Evolutionary conservation across 1,284 basidiomycete genomes (phyloP).

Genomic region (Rhizoctonia solani): DNA sequence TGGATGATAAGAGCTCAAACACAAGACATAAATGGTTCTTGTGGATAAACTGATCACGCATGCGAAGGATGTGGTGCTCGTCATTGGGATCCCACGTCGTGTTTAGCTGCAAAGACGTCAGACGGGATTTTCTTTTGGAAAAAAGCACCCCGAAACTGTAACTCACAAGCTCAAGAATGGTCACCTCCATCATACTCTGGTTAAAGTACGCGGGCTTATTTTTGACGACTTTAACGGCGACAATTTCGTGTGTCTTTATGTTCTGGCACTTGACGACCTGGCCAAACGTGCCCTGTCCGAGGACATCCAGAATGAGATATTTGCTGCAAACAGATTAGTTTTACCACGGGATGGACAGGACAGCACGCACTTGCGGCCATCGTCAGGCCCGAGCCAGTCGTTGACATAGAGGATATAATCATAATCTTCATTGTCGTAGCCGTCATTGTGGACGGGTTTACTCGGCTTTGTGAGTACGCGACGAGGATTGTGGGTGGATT

Average conservation of each 20-base stretch:
- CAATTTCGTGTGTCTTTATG: constrained; percentile 91
- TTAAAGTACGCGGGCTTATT: constrained; percentile 99
- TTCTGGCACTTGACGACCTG: constrained; percentile 99
- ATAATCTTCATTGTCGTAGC: constrained; percentile 95
- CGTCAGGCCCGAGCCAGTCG: constrained; percentile 89
- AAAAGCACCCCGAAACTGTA: too few relatives aligned
- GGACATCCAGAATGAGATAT: constrained; percentile 96
- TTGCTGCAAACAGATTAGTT: constrained; percentile 50
- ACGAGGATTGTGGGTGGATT: constrained; percentile 88
- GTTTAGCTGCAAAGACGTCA: constrained; percentile 68
- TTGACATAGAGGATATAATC: constrained; percentile 98
- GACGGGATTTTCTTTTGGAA: too few relatives aligned
- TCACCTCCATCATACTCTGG: constrained; percentile 98
- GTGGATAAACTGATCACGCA: constrained; percentile 97
- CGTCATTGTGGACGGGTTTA: constrained; percentile 91
- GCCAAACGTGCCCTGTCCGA: constrained; percentile 98
- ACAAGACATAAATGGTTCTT: constrained; percentile 96
- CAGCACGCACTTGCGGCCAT: constrained; percentile 78
- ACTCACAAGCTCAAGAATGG: constrained; percentile 90
- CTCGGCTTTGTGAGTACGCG: constrained; percentile 95
- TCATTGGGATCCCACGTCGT: constrained; percentile 90
- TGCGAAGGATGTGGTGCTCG: constrained; percentile 93
- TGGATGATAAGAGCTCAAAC: constrained; percentile 95
- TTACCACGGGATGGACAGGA: constrained; percentile 26
- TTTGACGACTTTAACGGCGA: constrained; percentile 98